phyloP scores from a whole-genome alignment of 371 early-diverging fungal species.

The Syncephalis plumigaleata region DNA sequence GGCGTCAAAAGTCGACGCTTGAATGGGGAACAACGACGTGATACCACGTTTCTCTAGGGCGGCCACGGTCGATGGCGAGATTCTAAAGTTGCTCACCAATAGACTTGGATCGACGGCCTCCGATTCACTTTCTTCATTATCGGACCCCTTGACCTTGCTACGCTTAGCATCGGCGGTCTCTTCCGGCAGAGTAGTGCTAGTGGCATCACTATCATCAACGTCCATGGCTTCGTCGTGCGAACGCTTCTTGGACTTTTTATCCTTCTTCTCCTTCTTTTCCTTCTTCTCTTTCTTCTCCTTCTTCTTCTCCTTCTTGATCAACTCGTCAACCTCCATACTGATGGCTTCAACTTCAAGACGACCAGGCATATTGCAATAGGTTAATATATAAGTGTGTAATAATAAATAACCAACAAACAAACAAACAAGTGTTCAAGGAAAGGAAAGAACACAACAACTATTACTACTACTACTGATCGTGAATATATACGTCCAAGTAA shows the following conservation, averaged over 20 bases:
- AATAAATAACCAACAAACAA: no score
- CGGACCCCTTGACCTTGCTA: background rate
- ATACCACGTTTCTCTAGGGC: conserved; percentile 52
- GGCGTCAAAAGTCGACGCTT: conserved; percentile 68
- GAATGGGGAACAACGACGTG: conserved; percentile 77
- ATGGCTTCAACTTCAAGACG: conserved; percentile 8
- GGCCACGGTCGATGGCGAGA: conserved; percentile 36
- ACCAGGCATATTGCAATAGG: background rate
- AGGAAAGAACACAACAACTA: no score
- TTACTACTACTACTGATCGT: no score
- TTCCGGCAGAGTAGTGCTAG: background rate
- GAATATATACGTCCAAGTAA: no score
- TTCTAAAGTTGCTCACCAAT: conserved; percentile 5
- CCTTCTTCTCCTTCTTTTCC: conserved; percentile 15
- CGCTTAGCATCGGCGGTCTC: conserved; percentile 2
- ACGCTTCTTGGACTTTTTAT: conserved; percentile 13
- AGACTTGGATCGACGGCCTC: conserved; percentile 1
- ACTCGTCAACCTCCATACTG: conserved; percentile 15
- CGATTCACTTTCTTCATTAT: background rate
- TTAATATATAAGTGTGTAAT: no score
- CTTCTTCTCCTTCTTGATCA: conserved; percentile 15
- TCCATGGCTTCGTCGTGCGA: background rate
- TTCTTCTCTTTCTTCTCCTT: conserved; percentile 18
- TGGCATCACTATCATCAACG: conserved; percentile 2
- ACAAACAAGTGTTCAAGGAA: no score